Base-by-base conservation (phyloP, 148 eudicot species). In the Salicornia ramosissima region DNA sequence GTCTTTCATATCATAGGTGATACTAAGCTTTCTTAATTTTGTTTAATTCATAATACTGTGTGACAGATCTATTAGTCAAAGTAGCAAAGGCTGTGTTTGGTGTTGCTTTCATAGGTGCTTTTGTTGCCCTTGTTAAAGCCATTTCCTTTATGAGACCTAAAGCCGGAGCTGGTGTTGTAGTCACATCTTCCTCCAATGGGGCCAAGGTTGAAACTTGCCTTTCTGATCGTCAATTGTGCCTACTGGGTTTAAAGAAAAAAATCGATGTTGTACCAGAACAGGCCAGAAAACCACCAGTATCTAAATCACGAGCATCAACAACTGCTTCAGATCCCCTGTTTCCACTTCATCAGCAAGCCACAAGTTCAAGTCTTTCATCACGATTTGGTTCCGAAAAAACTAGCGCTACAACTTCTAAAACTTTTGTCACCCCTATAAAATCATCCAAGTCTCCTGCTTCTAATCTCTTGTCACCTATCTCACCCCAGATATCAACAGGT, bases 301-400 rank as follows among this genome's bases (percentile, higher is more conserved):
- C 88, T 49, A 87, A 77, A 79, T 46, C 70, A 67, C 84, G 71
- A 58, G 43, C 86, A 30, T 66, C 81, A 49, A 72, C 88, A 67
- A 40, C 64, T 74, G 64, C 83, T 46, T 80, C 84, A 40, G 88
- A 86, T 46, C 61, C 75, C 5, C 92, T 93, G 64, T 82, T 93
- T 66, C 98, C 98, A 16, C 85, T 93, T 60, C 98, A 90, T 72
- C 90, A 79, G 61, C 69, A 80, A 71, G 31, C 85, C 26, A 52
- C 69, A 46, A 77, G 75, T 82, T 70, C 90, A 45, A 81, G 75
- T 72, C 78, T 65, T 42, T 59, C 80, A 34, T 80, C 91, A 46
- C 85, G 86, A 73, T 55, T 74, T 64, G 78, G 81, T 64, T 69
- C 95, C 61, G 91, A 84, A 21, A 92, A 80, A 76, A 78, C 86